Base-by-base conservation (phyloP, 805 yeast species). In the Metschnikowia hibisci region DNA sequence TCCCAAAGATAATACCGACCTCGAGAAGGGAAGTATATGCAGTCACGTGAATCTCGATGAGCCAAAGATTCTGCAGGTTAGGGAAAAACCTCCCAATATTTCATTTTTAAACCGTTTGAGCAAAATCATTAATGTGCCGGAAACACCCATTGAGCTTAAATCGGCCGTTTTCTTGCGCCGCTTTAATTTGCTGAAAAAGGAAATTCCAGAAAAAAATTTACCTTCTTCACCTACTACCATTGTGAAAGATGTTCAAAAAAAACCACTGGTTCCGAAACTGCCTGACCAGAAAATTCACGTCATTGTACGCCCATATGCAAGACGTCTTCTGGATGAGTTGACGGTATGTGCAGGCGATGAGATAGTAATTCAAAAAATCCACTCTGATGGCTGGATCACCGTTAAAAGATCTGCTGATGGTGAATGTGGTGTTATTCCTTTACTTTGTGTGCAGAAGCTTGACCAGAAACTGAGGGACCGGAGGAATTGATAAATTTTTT, bases 331-430 rank as follows among this genome's bases (percentile, higher is more conserved):
- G 5, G 75, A 70, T 44, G 75, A 70, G 47, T 36, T 69, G 11
- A 49, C 61, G 9, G 47, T 69, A 3, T 36, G 46, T 2, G 42
- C 55, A 3, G 73, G 72, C 0, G 70, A 70, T 30, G 44, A 46
- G 20, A 68, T 64, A 2, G 28, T 42, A 6, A 40, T 66, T 3
- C 38, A 55, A 20, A 53, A 55, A 18, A 51, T 47, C 4, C 65
- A 61, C 44, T 46, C 62, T 10, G 73, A 68, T 37, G 72, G 71
- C 3, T 70, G 75, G 75, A 67, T 70, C 45, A 54, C 55, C 14
- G 65, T 66, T 13, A 55, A 52, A 23, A 7, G 53, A 14, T 33
- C 48, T 1, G 50, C 44, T 4, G 52, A 51, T 11, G 48, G 43
- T 1, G 48, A 45, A 11, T 44, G 42, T 7, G 74, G 75, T 2